Base-by-base conservation (phyloP, 805 yeast species). In the Candida methanosorbosa region DNA sequence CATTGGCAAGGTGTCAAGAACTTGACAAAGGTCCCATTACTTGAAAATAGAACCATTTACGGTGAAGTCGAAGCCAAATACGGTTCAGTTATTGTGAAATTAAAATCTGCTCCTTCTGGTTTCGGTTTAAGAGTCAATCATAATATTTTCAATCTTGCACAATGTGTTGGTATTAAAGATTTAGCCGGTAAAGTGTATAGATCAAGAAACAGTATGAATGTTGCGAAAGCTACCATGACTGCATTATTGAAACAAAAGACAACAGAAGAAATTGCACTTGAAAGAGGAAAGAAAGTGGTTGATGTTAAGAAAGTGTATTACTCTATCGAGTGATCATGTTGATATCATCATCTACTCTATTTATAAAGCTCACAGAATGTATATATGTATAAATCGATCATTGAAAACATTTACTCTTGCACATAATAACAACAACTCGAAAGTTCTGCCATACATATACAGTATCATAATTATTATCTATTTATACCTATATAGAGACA, bases 1-100 rank as follows among this genome's bases (percentile, higher is more conserved):
- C 86, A 80, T 57, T 84, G 95, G 94, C 81, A 83, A 51, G 97
- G 97, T 2, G 81, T 88, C 36, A 84, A 86, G 59, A 85, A 86
- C 57, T 66, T 92, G 53, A 70, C 72, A 28, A 75, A 77, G 46
- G 72, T 92, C 35, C 94, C 95, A 38, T 74, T 96, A 47, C 80
- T 81, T 53, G 97, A 92, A 61, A 72, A 86, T 48, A 75, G 98
- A 64, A 92, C 98, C 14, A 82, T 92, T 35, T 75, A 76, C 49
- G 95, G 95, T 34, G 80, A 81, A 41, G 69, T 90, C 37, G 82
- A 81, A 48, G 70, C 79, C 62, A 85, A 86, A 56, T 85, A 65
- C 61, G 96, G 88, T 50, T 94, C 96, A 26, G 88, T 87, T 36
- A 74, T 81, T 47, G 70, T 92, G 46, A 75, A 78, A 46, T 64